Evolutionary conservation across 805 yeast species (phyloP), one percentile per base, ranked within the genome.

Genomic region (Candida railenensis): DNA sequence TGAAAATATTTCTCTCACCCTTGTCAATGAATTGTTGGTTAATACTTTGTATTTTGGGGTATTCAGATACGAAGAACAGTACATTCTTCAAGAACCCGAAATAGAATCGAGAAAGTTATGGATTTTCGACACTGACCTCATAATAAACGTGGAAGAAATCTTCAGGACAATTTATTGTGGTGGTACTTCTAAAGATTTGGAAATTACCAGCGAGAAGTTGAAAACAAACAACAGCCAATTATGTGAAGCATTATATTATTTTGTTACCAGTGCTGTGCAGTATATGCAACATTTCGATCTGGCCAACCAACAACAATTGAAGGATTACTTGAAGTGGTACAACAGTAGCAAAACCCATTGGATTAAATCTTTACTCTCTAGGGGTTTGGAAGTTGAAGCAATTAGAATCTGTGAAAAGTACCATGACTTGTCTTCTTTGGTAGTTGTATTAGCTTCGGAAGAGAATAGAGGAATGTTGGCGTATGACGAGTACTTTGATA

Each of bases 341-440:
- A 57, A 54, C 3, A 37, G 38, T 2, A 58, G 64, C 28, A 67
- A 63, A 47, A 44, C 48, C 8, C 51, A 61, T 11, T 90, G 96
- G 96, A 78, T 85, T 11, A 66, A 71, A 19, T 69, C 76, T 2
- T 63, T 89, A 47, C 73, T 84, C 11, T 58, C 70, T n/a, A 61
- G 78, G 45, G 75, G 76, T 5, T 67, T 78, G 41, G 71, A 74
- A 34, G 67, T 71, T 5, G 81, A 80, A 21, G 87, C 91, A 0
- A 59, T 86, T 19, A 65, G 66, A 5, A 72, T 89, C 22, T 80
- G 89, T 0, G 95, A 87, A 51, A 68, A 73, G 21, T 86, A 83
- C 62, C 61, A 68, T 15, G 96, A 90, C 58, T 74, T 84, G 54
- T 68, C 78, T 30, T 81, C 91, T 1, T 63, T 90, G 22, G 85